A percentile compares a stretch with the other conserved stretches of the same genome.
Evolutionary conservation across 139 green algal species (phyloP).

Genomic region (Chlorella sp.): DNA sequence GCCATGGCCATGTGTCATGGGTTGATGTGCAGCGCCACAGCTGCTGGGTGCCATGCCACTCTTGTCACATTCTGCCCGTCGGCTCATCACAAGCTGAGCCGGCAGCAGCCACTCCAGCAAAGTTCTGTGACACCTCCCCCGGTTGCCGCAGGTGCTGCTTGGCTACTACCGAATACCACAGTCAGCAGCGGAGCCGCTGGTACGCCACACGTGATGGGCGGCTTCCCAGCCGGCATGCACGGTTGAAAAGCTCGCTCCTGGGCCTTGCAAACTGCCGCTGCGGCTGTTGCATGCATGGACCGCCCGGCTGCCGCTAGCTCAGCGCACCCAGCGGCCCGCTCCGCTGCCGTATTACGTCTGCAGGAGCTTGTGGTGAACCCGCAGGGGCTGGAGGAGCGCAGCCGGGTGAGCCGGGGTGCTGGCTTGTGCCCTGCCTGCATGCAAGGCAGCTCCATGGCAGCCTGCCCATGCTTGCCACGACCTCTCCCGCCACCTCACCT

Average conservation of each 20-base stretch:
- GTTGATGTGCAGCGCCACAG: too few relatives aligned
- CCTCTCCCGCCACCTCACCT: neutral
- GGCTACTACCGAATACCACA: conserved; percentile 58
- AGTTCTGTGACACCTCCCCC: too few relatives aligned
- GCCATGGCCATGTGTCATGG: neutral
- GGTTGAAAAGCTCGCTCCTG: too few relatives aligned
- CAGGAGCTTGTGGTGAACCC: conserved; percentile 45
- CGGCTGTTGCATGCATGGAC: too few relatives aligned
- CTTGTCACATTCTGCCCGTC: too few relatives aligned
- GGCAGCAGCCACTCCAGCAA: too few relatives aligned
- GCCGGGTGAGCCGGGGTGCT: neutral
- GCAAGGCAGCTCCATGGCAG: neutral
- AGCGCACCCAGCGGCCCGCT: neutral
- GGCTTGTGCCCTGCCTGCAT: neutral
- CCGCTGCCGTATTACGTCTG: neutral
- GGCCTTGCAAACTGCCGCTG: neutral
- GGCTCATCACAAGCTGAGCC: too few relatives aligned
- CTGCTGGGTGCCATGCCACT: too few relatives aligned
- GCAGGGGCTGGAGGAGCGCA: conserved; percentile 19
- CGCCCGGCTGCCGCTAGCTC: too few relatives aligned
- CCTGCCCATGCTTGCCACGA: neutral
- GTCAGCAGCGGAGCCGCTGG: too few relatives aligned
- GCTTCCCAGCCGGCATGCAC: too few relatives aligned
- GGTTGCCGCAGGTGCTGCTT: conserved; percentile 31
- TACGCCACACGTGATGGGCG: too few relatives aligned